Evolutionary conservation across 2,329 filamentous ascomycete genomes (phyloP).

Genomic region (Nemania sp.): DNA sequence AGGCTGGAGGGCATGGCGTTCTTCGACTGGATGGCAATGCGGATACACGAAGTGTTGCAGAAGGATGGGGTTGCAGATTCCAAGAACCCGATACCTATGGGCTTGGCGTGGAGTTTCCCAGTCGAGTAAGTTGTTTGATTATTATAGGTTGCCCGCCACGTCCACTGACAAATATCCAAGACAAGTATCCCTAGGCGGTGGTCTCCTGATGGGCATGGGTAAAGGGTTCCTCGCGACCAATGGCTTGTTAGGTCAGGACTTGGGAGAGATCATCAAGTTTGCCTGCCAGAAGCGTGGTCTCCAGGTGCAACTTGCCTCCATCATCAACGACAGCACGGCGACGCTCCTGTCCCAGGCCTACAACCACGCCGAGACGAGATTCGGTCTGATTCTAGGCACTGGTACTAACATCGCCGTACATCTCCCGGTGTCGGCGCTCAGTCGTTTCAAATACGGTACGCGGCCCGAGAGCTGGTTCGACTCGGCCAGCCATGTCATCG

Average conservation of each 20-base stretch:
- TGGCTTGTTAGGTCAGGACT: slow-evolving; percentile 60
- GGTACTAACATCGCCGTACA: slow-evolving; percentile 69
- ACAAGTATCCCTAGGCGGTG: slow-evolving; percentile 65
- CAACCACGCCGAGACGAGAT: slow-evolving; percentile 59
- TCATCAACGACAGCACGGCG: slow-evolving; percentile 70
- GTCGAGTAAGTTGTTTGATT: slow-evolving; percentile 59
- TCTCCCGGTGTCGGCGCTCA: slow-evolving; percentile 61
- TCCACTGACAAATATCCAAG: slow-evolving; percentile 45
- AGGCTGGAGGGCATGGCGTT: slow-evolving; percentile 61
- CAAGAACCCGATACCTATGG: slow-evolving; percentile 56
- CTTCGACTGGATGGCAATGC: slow-evolving; percentile 69
- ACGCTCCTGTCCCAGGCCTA: slow-evolving; percentile 68
- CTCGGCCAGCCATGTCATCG: slow-evolving; percentile 62
- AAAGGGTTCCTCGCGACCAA: slow-evolving; percentile 66
- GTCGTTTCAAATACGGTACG: slow-evolving; percentile 58
- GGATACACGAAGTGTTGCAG: slow-evolving; percentile 59
- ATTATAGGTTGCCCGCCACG: neutral
- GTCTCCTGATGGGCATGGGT: slow-evolving; percentile 64
- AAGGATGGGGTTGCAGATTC: slow-evolving; percentile 44
- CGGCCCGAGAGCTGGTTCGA: slow-evolving; percentile 61
- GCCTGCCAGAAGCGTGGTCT: slow-evolving; percentile 57
- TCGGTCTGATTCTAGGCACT: slow-evolving; percentile 68
- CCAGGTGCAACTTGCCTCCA: slow-evolving; percentile 59
- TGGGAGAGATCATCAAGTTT: slow-evolving; percentile 60
- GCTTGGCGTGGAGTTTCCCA: slow-evolving; percentile 70